Evolutionary conservation across 1,284 basidiomycete genomes (phyloP), one percentile per base, ranked within the genome.

Genomic region (Mycosarcoma mackinlayi): DNA sequence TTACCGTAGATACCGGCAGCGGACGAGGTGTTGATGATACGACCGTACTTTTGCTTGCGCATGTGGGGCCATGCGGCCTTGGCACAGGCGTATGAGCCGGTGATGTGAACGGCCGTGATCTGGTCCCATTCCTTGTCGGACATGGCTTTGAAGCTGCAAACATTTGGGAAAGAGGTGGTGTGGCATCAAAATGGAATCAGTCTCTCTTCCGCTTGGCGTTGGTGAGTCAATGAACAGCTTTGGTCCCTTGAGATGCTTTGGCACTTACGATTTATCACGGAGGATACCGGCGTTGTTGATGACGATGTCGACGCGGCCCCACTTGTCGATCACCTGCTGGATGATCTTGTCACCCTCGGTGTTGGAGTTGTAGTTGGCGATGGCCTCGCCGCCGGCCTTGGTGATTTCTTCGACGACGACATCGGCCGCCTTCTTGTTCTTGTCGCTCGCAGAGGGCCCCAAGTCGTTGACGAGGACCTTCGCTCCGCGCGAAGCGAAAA

Each of bases 271-370:
- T 41, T 54, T 83, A 80, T 78, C 67, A 91, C 94, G 88, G 48
- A 98, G 85, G 75, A 98, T 94, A 54, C 96, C 95, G 45, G 96
- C 96, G 85, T 98, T 99, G 86, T 98, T 98, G 81, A 98, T 83
- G 31, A 84, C 66, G 54, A 84, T 46, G 52, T 81, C 81, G 67
- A 88, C 83, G 90, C 92, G 72, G 1, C 94, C 94, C 84, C 94
- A 98, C 23, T 89, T 88, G 78, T 94, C 89, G 34, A 97, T 84
- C 24, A 94, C 94, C 59, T 88, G 90, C 85, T 93, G 88, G 73
- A 98, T 91, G 65, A 95, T 90, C 56, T 92, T 89, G 38, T 87
- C 88, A 16, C 95, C 96, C 73, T 98, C 93, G 8, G 90, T 89
- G 47, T 92, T 95, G 2, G 92, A 94, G 19, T 94, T 91, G 42